Percentiles rank a stretch among this genome's conserved stretches.
Conservation (phyloP, 2,329 filamentous ascomycete species). For the Passalora sequoiae region DNA sequence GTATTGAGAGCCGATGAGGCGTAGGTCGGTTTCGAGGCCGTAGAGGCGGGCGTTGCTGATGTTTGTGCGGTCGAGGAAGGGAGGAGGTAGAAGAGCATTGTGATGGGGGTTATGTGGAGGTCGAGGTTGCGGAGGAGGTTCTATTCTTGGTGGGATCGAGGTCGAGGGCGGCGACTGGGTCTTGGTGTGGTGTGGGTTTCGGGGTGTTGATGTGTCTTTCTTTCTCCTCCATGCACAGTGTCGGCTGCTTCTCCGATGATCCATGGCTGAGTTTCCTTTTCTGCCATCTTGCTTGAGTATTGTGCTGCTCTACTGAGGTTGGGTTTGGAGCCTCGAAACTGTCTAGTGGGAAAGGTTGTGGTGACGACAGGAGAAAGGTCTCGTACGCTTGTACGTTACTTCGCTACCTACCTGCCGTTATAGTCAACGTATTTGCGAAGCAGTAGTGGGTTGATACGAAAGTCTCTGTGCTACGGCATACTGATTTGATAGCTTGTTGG, state of each 20-base stretch:
- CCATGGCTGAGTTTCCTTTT: background rate
- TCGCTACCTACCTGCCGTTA: background rate
- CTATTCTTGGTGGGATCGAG: conserved; percentile 44
- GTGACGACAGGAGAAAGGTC: background rate
- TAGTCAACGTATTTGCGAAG: background rate
- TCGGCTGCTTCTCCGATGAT: background rate
- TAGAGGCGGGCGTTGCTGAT: conserved; percentile 60
- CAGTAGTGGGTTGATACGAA: too few species aligned
- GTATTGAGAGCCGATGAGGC: conserved; percentile 60
- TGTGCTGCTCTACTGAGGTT: background rate
- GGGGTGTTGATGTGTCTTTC: background rate
- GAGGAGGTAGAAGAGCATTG: conserved; percentile 67
- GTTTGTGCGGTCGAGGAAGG: conserved; percentile 63
- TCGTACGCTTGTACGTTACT: background rate
- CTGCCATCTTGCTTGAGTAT: background rate
- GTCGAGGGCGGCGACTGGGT: conserved; percentile 26
- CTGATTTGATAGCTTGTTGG: background rate
- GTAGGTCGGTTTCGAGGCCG: conserved; percentile 57
- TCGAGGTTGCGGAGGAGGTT: conserved; percentile 62
- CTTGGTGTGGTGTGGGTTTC: conserved; percentile 4
- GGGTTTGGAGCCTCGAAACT: background rate
- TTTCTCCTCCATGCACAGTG: background rate
- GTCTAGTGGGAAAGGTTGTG: too few species aligned
- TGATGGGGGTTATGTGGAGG: conserved; percentile 57
- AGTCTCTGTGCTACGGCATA: too few species aligned